Percentiles rank a stretch among this genome's conserved stretches.
phyloP scores from a whole-genome alignment of 768 basidiomycete genomes.

The Lentinula sp. region DNA sequence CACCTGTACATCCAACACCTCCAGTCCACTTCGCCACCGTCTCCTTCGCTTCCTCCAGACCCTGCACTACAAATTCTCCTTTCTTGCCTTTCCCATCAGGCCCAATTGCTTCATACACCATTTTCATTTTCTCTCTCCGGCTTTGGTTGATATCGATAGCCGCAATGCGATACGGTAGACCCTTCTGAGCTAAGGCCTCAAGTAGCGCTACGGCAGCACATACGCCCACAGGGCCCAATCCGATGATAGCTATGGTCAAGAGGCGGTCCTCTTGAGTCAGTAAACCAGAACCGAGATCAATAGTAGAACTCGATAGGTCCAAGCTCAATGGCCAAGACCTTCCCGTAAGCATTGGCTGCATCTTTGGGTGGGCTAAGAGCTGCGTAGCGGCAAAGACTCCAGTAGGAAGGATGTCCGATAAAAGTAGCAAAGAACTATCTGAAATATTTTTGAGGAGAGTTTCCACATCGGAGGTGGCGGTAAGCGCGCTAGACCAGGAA shows the following conservation, averaged over 20 bases:
- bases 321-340: slow-evolving; percentile 53
- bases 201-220: slow-evolving; percentile 62
- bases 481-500: slow-evolving; percentile 32
- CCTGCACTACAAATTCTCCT: slow-evolving; percentile 45
- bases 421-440: slow-evolving; percentile 62
- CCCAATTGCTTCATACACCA: slow-evolving; percentile 48
- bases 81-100: slow-evolving; percentile 30
- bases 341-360: slow-evolving; percentile 52
- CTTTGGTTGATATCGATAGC: slow-evolving; percentile 57
- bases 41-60: slow-evolving; percentile 45
- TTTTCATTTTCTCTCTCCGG: slow-evolving; percentile 54
- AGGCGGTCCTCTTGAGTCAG: slow-evolving; percentile 29
- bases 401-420: slow-evolving; percentile 78
- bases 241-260: slow-evolving; percentile 62
- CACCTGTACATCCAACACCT: slow-evolving; percentile 53
- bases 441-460: slow-evolving; percentile 24
- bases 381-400: slow-evolving; percentile 74
- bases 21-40: slow-evolving; percentile 47
- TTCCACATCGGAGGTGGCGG: background rate
- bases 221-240: slow-evolving; percentile 76
- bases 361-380: slow-evolving; percentile 67
- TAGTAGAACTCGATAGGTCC: slow-evolving; percentile 12
- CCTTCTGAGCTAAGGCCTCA: slow-evolving; percentile 44
- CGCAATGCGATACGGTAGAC: slow-evolving; percentile 48
- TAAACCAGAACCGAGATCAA: background rate